Evolutionary conservation across 176 grass and related monocot genomes (phyloP).

Genomic region (Carex littledalei): DNA sequence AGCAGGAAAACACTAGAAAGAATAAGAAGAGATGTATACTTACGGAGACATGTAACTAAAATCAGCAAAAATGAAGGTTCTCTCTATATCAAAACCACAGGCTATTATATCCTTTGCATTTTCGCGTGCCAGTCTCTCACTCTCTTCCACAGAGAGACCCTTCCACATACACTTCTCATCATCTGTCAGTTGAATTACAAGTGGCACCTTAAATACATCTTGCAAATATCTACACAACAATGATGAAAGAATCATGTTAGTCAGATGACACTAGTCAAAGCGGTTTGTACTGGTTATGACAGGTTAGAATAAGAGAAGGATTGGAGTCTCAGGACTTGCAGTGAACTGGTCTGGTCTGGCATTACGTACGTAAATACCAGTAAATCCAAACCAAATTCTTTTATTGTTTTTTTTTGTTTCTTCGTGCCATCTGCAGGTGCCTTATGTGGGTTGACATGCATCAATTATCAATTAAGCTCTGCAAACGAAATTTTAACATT

Average conservation of each 20-base stretch:
- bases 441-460: not conserved
- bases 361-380: not conserved
- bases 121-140: conserved; percentile 80
- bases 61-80: conserved; percentile 90
- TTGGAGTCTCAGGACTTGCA: not conserved
- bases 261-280: not conserved
- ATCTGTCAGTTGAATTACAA: conserved; percentile 94
- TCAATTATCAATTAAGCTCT: not conserved
- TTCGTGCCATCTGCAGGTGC: not conserved
- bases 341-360: not conserved
- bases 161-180: conserved; percentile 94
- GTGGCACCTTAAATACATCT: conserved; percentile 86
- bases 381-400: not conserved
- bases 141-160: conserved; percentile 67
- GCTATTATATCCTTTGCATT: conserved; percentile 99
- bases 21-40: conserved; percentile 23
- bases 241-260: not conserved
- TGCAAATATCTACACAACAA: conserved; percentile 78
- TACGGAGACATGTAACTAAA: conserved; percentile 83
- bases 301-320: not conserved
- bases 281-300: not conserved
- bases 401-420: not conserved
- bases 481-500: not conserved
- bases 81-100: conserved; percentile 78
- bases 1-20: not conserved